These are phyloP conservation scores for Prosopis cineraria DNA, from an alignment of 306 rosid genomes.

Conservation along the genomic window DNA sequence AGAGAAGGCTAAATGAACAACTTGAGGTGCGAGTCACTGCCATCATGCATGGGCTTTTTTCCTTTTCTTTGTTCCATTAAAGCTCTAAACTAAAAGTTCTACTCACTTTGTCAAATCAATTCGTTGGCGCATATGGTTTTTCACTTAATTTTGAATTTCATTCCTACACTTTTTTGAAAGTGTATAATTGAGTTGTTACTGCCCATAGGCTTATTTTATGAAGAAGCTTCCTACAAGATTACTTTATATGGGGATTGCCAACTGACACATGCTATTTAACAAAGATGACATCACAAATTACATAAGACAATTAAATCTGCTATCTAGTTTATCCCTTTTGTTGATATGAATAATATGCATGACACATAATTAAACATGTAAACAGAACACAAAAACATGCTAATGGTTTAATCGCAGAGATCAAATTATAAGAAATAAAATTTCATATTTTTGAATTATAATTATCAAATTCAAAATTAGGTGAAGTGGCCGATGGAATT, in stretches of 20 bases:
- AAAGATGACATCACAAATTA: no score
- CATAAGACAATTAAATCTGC: no score
- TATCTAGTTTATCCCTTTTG: no score
- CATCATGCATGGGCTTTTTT: neutral
- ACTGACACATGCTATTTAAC: no score
- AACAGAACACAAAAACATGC: no score
- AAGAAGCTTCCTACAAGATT: no score
- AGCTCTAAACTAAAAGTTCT: neutral
- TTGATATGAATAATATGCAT: no score
- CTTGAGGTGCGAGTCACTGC: conserved; percentile 64
- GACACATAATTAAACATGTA: no score
- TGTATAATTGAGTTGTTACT: no score
- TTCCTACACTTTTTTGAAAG: neutral
- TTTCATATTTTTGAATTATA: neutral
- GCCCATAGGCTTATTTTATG: no score
- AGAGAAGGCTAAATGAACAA: conserved; percentile 86
- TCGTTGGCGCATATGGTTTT: neutral
- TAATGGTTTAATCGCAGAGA: neutral
- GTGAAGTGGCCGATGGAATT: neutral
- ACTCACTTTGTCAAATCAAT: neutral
- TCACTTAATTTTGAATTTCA: neutral
- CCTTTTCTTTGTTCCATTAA: neutral
- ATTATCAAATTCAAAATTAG: neutral
- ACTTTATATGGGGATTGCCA: no score
- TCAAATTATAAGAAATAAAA: no score